Evolutionary conservation across 1,284 basidiomycete genomes (phyloP).

Genomic region (Sporisorium sorghi): DNA sequence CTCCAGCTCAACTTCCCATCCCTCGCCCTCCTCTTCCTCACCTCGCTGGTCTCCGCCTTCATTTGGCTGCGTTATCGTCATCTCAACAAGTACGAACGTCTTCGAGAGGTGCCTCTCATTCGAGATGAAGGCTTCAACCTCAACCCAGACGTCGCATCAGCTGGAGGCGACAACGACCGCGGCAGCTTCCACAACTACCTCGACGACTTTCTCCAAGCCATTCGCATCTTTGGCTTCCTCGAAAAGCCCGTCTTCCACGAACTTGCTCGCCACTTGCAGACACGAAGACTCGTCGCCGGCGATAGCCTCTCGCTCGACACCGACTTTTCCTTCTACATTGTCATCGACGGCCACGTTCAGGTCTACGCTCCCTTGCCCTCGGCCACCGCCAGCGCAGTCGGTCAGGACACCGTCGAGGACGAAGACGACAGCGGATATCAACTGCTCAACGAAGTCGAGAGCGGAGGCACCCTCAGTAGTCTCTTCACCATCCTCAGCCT

Average conservation of each 20-base stretch:
- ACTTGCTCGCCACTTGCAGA: conserved; percentile 67
- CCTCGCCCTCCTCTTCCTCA: conserved; percentile 57
- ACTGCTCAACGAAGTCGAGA: conserved; percentile 67
- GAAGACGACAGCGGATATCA: conserved; percentile 65
- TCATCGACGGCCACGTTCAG: conserved; percentile 67
- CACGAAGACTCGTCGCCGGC: conserved; percentile 65
- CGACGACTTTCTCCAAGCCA: conserved; percentile 68
- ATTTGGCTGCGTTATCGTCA: conserved; percentile 70
- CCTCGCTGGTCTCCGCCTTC: conserved; percentile 48
- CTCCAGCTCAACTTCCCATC: conserved; percentile 67
- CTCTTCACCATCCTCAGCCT: conserved; percentile 93
- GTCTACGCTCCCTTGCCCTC: conserved; percentile 64
- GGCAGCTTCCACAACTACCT: conserved; percentile 67
- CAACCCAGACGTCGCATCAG: conserved; percentile 60
- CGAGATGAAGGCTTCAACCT: conserved; percentile 65
- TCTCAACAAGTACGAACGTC: conserved; percentile 65
- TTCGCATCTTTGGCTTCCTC: conserved; percentile 68
- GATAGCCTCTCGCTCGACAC: conserved; percentile 64
- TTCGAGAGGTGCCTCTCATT: conserved; percentile 65
- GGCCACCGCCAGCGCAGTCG: conserved; percentile 18
- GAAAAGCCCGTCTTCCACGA: conserved; percentile 69
- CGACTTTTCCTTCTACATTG: conserved; percentile 68
- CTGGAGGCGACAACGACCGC: conserved; percentile 55
- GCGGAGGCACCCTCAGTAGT: conserved; percentile 83
- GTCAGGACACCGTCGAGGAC: conserved; percentile 40